These are phyloP conservation scores for Colletotrichum cuscutae DNA, from an alignment of 2,329 filamentous ascomycete genomes.

Conservation along the genomic window DNA sequence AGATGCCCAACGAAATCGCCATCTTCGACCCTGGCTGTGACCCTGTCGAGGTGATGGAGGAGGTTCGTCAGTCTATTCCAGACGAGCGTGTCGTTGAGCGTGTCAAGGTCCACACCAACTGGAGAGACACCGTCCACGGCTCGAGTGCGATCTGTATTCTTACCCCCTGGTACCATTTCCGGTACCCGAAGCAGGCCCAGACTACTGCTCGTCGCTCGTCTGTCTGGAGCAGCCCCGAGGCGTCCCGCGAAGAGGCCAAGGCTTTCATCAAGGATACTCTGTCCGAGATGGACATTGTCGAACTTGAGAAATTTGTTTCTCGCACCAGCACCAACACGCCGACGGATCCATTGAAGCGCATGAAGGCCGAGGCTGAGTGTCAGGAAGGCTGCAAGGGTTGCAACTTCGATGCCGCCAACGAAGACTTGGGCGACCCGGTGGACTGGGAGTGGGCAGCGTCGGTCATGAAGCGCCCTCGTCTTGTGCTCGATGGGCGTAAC, in stretches of 20 bases:
- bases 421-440: slow-evolving; percentile 54
- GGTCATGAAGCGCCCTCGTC: slow-evolving; percentile 36
- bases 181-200: slow-evolving; percentile 41
- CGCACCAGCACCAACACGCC: slow-evolving; percentile 46
- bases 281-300: slow-evolving; percentile 43
- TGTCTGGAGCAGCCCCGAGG: slow-evolving; percentile 27
- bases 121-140: slow-evolving; percentile 35
- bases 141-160: slow-evolving; percentile 58
- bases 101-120: slow-evolving; percentile 62
- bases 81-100: slow-evolving; percentile 67
- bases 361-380: slow-evolving; percentile 55
- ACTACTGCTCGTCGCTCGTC: slow-evolving; percentile 32
- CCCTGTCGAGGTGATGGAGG: slow-evolving; percentile 58
- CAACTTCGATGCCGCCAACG: slow-evolving; percentile 44
- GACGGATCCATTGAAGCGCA: slow-evolving; percentile 54
- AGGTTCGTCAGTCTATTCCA: slow-evolving; percentile 59
- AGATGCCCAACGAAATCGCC: slow-evolving; percentile 71
- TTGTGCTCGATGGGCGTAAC: slow-evolving; percentile 37
- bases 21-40: slow-evolving; percentile 76
- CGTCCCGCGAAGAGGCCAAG: slow-evolving; percentile 27
- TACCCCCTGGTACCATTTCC: slow-evolving; percentile 65
- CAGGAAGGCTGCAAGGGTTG: slow-evolving; percentile 59
- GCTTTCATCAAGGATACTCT: slow-evolving; percentile 33
- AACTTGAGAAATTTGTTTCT: slow-evolving; percentile 39
- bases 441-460: slow-evolving; percentile 56